Percentiles rank a stretch among this genome's conserved stretches.
Evolutionary conservation across 257 asterid genomes (phyloP).

Genomic region (Orobanche coerulescens): DNA sequence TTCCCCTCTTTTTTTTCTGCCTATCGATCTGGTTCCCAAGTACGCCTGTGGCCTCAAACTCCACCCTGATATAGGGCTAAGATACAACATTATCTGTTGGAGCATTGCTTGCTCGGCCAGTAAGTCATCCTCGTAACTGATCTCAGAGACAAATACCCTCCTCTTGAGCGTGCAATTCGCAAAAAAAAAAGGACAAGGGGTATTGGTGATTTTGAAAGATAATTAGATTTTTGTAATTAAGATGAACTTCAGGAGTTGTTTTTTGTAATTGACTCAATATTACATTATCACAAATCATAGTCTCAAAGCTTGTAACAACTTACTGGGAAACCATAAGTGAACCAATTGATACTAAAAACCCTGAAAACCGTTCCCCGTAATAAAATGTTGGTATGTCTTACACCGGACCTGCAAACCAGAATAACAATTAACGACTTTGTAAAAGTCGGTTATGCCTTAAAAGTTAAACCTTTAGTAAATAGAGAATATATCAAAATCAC

Average conservation of each 20-base stretch:
- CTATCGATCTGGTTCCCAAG: too few species aligned
- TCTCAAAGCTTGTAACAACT: constrained; percentile 23
- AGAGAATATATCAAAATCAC: background rate
- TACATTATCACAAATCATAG: background rate
- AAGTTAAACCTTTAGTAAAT: constrained; percentile 7
- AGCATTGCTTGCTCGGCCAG: too few species aligned
- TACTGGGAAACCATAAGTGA: constrained; percentile 99
- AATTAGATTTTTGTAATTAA: too few species aligned
- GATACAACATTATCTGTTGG: too few species aligned
- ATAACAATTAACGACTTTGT: constrained; percentile 7
- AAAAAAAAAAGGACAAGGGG: too few species aligned
- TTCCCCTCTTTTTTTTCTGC: too few species aligned
- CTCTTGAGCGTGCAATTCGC: too few species aligned
- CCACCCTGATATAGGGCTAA: too few species aligned
- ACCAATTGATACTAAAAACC: constrained; percentile 90
- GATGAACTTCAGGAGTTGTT: background rate
- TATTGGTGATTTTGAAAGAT: too few species aligned
- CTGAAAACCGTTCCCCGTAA: constrained; percentile 79
- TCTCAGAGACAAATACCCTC: too few species aligned
- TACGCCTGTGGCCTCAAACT: too few species aligned
- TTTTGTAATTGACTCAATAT: background rate
- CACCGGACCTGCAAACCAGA: constrained; percentile 77
- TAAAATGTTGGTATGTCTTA: constrained; percentile 85
- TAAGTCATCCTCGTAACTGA: too few species aligned
- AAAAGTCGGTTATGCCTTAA: background rate